A percentile compares a stretch with the other conserved stretches of the same genome.
Evolutionary conservation across 2,329 filamentous ascomycete genomes (phyloP).

Genomic region (Cordyceps javanica): DNA sequence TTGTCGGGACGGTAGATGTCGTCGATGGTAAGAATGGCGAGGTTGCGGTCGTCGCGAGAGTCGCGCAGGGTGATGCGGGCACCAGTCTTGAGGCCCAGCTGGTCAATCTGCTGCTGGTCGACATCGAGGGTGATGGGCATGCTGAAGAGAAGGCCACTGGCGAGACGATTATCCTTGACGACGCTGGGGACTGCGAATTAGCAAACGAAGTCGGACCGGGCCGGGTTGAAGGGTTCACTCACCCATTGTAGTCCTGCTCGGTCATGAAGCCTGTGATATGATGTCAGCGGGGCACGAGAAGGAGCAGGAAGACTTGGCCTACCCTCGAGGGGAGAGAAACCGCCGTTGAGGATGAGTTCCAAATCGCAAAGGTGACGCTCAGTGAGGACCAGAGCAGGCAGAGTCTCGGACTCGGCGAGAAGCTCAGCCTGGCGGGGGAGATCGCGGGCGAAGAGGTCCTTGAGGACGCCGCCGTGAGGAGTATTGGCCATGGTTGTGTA

Average conservation of each 20-base stretch:
- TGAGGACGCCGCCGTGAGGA: constrained; percentile 88
- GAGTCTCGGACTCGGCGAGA: constrained; percentile 72
- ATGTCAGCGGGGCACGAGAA: constrained; percentile 5
- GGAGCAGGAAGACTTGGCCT: constrained; percentile 27
- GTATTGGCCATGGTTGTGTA: constrained; percentile 54
- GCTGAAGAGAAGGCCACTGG: constrained; percentile 83
- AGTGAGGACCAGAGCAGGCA: constrained; percentile 76
- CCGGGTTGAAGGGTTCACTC: constrained; percentile 27
- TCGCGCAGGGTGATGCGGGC: constrained; percentile 84
- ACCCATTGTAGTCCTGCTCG: constrained; percentile 95
- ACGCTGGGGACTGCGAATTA: constrained; percentile 54
- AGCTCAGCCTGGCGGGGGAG: constrained; percentile 75
- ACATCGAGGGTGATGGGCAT: constrained; percentile 97
- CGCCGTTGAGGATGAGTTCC: constrained; percentile 93
- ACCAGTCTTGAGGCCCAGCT: constrained; percentile 69
- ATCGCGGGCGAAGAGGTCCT: constrained; percentile 96
- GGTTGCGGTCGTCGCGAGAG: constrained; percentile 90
- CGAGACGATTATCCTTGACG: constrained; percentile 79
- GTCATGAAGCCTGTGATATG: constrained; percentile 76
- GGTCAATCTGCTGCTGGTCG: constrained; percentile 66
- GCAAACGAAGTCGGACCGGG: constrained; percentile 8
- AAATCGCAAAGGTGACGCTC: constrained; percentile 98
- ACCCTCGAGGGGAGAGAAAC: constrained; percentile 97
- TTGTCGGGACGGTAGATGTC: constrained; percentile 96
- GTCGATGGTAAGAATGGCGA: constrained; percentile 92